A percentile compares a stretch with the other conserved stretches of the same genome.
Conservation (phyloP, 208 protist genomes). For the Angomonas ambiguus region DNA sequence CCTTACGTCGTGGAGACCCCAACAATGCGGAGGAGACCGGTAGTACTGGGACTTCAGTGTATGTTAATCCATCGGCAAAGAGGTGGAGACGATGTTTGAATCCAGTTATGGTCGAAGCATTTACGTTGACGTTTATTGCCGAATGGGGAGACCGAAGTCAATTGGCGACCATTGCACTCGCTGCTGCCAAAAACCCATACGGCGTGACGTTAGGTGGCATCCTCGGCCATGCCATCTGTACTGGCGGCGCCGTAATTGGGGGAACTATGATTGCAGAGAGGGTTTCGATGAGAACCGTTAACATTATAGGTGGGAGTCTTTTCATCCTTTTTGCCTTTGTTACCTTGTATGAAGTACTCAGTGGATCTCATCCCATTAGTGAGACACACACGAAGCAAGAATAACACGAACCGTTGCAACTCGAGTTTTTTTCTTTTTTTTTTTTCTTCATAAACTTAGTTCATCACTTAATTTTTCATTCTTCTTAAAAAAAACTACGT, state of each 20-base stretch:
- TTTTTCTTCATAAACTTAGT: conserved; percentile 4
- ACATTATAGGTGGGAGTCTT: conserved; percentile 69
- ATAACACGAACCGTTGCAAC: too few species aligned
- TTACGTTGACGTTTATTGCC: conserved; percentile 95
- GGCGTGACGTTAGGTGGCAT: conserved; percentile 92
- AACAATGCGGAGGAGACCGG: conserved; percentile 62
- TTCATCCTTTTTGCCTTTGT: conserved; percentile 75
- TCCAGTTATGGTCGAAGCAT: conserved; percentile 88
- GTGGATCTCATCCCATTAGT: conserved; percentile 15
- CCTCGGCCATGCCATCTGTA: conserved; percentile 94
- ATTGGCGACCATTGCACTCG: conserved; percentile 94
- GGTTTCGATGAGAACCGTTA: conserved; percentile 77
- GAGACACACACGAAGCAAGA: conserved; percentile 19
- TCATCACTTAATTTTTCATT: not conserved
- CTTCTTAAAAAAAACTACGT: conserved; percentile 11
- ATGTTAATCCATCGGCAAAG: conserved; percentile 35
- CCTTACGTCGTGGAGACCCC: conserved; percentile 68
- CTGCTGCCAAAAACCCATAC: conserved; percentile 88
- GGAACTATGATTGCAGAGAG: conserved; percentile 78
- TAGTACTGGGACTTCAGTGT: conserved; percentile 28
- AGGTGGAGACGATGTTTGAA: conserved; percentile 52
- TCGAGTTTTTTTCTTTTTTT: conserved; percentile 13
- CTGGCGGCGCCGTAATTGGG: conserved; percentile 89
- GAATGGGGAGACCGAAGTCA: conserved; percentile 97
- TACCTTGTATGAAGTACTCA: conserved; percentile 57